Evolutionary conservation across 2,329 filamentous ascomycete genomes (phyloP).

Genomic region (Macroventuria anomochaeta): DNA sequence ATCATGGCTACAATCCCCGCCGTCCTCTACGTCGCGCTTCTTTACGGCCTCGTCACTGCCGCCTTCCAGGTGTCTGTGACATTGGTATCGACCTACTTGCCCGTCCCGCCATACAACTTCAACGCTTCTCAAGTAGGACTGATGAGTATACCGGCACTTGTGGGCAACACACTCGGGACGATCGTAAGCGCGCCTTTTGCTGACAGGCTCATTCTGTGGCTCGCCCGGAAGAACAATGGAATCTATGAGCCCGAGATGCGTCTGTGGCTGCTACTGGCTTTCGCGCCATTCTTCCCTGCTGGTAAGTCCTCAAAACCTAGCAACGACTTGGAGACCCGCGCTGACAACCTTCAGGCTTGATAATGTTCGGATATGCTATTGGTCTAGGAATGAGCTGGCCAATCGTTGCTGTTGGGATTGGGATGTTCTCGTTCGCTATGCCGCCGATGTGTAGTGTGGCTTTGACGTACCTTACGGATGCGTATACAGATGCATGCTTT

Average conservation of each 20-base stretch:
- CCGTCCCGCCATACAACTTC: constrained; percentile 50
- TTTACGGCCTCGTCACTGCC: constrained; percentile 13
- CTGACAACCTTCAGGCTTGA: neutral
- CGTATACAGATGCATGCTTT: constrained; percentile 28
- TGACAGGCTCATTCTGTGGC: constrained; percentile 46
- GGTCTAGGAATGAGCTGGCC: constrained; percentile 15
- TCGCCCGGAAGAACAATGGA: constrained; percentile 55
- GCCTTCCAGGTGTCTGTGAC: constrained; percentile 11
- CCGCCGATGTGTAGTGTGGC: constrained; percentile 24
- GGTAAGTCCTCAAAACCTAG: neutral
- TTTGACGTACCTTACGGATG: constrained; percentile 51
- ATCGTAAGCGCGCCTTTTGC: constrained; percentile 38
- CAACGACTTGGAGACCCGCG: neutral
- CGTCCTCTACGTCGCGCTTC: constrained; percentile 12
- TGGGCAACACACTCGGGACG: constrained; percentile 46
- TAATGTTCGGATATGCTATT: constrained; percentile 17
- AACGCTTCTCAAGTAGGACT: constrained; percentile 50
- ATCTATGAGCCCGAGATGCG: constrained; percentile 61
- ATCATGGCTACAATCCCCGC: constrained; percentile 13
- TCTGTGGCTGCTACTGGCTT: constrained; percentile 34
- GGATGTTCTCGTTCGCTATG: constrained; percentile 17
- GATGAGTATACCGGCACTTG: constrained; percentile 47
- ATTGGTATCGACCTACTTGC: constrained; percentile 10
- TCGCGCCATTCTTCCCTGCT: constrained; percentile 18
- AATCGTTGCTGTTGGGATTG: constrained; percentile 17